phyloP scores from a whole-genome alignment of 495 filamentous ascomycete species.

The Aspergillus ostianus region DNA sequence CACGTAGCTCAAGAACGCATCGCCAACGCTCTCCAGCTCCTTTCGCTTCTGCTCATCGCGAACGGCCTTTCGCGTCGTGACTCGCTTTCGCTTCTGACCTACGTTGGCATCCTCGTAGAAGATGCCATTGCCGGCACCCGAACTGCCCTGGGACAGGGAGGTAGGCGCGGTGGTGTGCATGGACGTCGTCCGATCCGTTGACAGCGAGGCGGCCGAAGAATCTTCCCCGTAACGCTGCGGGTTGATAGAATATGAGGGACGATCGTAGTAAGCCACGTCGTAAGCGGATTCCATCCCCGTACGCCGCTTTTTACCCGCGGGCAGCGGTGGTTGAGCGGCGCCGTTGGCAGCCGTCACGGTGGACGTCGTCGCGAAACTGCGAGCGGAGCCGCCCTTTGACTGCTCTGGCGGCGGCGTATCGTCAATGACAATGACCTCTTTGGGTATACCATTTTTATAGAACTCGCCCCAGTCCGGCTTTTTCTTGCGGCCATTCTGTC shows the following conservation, averaged over 20 bases:
- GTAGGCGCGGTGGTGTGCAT: conserved; percentile 87
- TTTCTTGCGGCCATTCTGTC: conserved; percentile 56
- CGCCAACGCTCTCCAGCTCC: conserved; percentile 63
- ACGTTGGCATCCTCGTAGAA: conserved; percentile 55
- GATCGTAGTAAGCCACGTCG: conserved; percentile 61
- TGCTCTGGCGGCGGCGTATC: conserved; percentile 74
- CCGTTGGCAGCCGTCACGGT: conserved; percentile 25
- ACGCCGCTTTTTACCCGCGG: conserved; percentile 63
- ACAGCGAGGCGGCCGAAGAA: conserved; percentile 68
- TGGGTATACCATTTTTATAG: conserved; percentile 88
- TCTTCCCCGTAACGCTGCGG: conserved; percentile 62
- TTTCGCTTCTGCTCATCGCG: conserved; percentile 77
- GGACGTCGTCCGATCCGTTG: conserved; percentile 84
- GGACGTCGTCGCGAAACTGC: conserved; percentile 26
- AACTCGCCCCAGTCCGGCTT: conserved; percentile 83
- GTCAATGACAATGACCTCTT: conserved; percentile 94
- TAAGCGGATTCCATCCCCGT: conserved; percentile 61
- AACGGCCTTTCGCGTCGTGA: conserved; percentile 69
- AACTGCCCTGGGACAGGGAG: conserved; percentile 74
- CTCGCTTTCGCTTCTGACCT: conserved; percentile 85
- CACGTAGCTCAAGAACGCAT: conserved; percentile 74
- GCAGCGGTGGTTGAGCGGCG: conserved; percentile 39
- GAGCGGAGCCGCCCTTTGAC: conserved; percentile 30
- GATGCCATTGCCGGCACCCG: conserved; percentile 52
- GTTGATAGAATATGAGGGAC: conserved; percentile 66